Evolutionary conservation across 305 asterid species (phyloP), one percentile per base, ranked within the genome.

Genomic region (Coffea humblotiana): DNA sequence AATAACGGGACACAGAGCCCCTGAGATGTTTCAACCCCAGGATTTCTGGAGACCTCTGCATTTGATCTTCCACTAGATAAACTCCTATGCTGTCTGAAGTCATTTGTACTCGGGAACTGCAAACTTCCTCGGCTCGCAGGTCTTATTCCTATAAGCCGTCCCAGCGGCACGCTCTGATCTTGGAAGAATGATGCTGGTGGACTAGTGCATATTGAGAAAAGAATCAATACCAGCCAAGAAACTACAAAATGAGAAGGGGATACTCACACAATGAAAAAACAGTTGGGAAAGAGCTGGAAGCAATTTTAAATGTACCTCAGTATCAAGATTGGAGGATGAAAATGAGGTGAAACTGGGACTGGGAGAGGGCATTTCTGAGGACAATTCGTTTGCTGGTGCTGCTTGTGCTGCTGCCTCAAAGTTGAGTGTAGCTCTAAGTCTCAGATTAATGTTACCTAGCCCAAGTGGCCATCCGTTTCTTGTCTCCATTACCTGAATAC

Each of bases 391-490:
- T 72, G 80, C 86, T 71, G 80, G 77, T 49, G 79, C 65, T 0
- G 58, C 66, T 43, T 6, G n/a, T 40, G 81, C 70, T 35, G 71
- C 81, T 54, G 77, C 65, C 79, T 2, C 88, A 45, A 83, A 66
- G 37, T 69, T 47, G 43, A 67, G 68, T 0, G 73, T 78, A 32
- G 71, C 83, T 71, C 80, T 82, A 40, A 88, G 83, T 74, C 88
- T 84, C 74, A 81, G 72, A 80, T 79, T 88, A 74, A 88, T 88
- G 84, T 77, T 89, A 56, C 90, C 92, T 18, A 92, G 93, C 8
- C 92, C 93, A 51, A 92, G 90, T 18, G 97, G 97, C 94, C 97
- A 92, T 75, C 97, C 94, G 25, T 84, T 83, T 10, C 84, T 76
- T 15, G 69, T 66, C 81, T 74, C 86, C 58, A 25, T 73, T 6